Conservation (phyloP, 805 yeast species). For the Metschnikowia noctiluminum region DNA sequence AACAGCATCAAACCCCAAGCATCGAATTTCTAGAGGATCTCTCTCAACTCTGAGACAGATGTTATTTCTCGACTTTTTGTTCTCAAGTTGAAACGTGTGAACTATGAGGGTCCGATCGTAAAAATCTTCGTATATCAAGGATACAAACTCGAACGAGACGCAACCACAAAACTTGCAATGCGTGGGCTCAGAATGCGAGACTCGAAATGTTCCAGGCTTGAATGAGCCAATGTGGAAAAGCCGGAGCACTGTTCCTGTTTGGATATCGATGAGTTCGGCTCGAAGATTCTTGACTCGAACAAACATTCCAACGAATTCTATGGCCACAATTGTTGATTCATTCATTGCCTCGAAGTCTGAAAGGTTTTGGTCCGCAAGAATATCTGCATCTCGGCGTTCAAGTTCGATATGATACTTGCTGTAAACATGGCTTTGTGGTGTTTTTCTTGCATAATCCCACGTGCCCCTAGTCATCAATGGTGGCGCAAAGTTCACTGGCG, state of each 20-base stretch:
- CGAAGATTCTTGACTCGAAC: conserved; percentile 51
- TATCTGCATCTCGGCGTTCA: not conserved
- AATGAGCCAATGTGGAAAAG: conserved; percentile 60
- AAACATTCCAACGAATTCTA: conserved; percentile 74
- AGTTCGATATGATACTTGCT: not conserved
- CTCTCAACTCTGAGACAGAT: conserved; percentile 88
- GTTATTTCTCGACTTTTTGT: conserved; percentile 67
- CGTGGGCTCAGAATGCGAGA: conserved; percentile 79
- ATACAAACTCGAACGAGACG: conserved; percentile 70
- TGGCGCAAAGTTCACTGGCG: conserved; percentile 14
- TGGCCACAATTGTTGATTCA: conserved; percentile 45
- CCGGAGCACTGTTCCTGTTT: conserved; percentile 68
- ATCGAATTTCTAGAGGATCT: conserved; percentile 87
- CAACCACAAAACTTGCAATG: conserved; percentile 92
- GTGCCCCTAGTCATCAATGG: conserved; percentile 17
- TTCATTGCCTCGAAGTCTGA: conserved; percentile 20
- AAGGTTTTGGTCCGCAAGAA: not conserved
- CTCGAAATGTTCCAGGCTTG: conserved; percentile 57
- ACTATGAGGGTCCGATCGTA: conserved; percentile 56
- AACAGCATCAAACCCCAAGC: conserved; percentile 78
- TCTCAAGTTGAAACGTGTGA: conserved; percentile 68
- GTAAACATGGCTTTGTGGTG: not conserved
- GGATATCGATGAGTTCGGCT: conserved; percentile 74
- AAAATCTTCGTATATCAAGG: conserved; percentile 65
- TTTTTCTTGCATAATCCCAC: not conserved